phyloP scores from a whole-genome alignment of 2,329 filamentous ascomycete species.

The Penicillium sp. region DNA sequence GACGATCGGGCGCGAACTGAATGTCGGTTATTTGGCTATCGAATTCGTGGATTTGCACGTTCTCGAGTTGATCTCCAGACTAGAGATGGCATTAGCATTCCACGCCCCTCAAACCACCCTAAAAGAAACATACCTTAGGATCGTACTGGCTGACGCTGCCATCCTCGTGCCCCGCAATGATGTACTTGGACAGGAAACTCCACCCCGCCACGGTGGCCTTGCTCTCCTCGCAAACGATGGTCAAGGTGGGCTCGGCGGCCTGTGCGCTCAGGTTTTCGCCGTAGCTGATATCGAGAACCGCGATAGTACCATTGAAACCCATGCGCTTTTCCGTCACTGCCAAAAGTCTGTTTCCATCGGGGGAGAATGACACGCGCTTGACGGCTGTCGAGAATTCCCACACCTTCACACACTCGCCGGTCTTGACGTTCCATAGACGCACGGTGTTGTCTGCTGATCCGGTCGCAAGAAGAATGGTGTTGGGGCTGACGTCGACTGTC shows the following conservation, averaged over 20 bases:
- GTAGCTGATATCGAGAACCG: conserved; percentile 79
- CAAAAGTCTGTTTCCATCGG: conserved; percentile 81
- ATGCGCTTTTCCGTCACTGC: conserved; percentile 98
- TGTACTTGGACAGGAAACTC: conserved; percentile 89
- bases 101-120: background rate
- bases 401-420: conserved; percentile 83
- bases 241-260: conserved; percentile 69
- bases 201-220: conserved; percentile 96
- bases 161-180: conserved; percentile 95
- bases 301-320: conserved; percentile 88
- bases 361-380: conserved; percentile 94
- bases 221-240: conserved; percentile 87
- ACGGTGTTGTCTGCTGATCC: conserved; percentile 98
- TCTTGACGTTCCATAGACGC: conserved; percentile 90
- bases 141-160: conserved; percentile 86
- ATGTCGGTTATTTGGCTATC: conserved; percentile 79
- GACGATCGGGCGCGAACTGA: conserved; percentile 86
- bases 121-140: conserved; percentile 56
- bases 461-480: conserved; percentile 80
- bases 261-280: conserved; percentile 71
- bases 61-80: conserved; percentile 73
- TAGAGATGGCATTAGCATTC: conserved; percentile 27
- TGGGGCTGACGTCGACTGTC: conserved; percentile 94
- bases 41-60: conserved; percentile 75
- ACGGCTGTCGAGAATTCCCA: conserved; percentile 97